phyloP scores from a whole-genome alignment of 768 basidiomycete genomes.

The Rhodosporidiobolus sp. region DNA sequence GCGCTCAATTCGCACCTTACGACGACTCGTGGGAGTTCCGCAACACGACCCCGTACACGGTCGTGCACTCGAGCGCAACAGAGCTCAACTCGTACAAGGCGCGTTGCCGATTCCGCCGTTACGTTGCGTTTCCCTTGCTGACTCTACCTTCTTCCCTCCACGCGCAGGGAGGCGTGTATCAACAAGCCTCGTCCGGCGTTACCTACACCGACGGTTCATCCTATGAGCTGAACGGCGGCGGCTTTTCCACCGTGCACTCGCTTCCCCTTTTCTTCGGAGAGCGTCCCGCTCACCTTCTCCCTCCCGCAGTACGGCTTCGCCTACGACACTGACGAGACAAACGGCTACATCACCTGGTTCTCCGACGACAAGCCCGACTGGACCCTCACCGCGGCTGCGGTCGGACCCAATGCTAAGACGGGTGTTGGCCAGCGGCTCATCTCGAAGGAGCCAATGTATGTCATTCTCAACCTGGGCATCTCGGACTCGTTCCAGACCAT shows the following conservation, averaged over 20 bases:
- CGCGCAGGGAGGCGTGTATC: slow-evolving; percentile 64
- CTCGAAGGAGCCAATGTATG: slow-evolving; percentile 86
- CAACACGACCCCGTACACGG: slow-evolving; percentile 56
- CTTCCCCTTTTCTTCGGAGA: too few species aligned
- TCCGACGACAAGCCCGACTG: slow-evolving; percentile 65
- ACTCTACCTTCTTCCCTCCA: too few species aligned
- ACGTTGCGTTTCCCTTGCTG: too few species aligned
- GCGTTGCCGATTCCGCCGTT: background rate
- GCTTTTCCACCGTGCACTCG: slow-evolving; percentile 53
- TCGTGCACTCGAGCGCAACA: slow-evolving; percentile 50
- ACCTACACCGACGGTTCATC: slow-evolving; percentile 58
- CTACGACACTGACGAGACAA: slow-evolving; percentile 56
- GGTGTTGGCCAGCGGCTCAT: slow-evolving; percentile 65
- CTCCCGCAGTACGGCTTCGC: slow-evolving; percentile 68
- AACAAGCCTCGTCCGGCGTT: slow-evolving; percentile 71
- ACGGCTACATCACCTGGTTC: slow-evolving; percentile 77
- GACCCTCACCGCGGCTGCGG: slow-evolving; percentile 62
- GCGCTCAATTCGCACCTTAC: slow-evolving; percentile 71
- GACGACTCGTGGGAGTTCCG: slow-evolving; percentile 58
- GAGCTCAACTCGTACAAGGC: slow-evolving; percentile 29
- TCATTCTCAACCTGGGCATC: slow-evolving; percentile 64
- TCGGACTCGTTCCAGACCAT: slow-evolving; percentile 42
- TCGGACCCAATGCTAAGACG: slow-evolving; percentile 63
- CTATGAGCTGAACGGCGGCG: slow-evolving; percentile 56
- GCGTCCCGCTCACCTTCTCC: background rate